Conservation (phyloP, 2,329 filamentous ascomycete genomes). For the Epichloe coenophiala region DNA sequence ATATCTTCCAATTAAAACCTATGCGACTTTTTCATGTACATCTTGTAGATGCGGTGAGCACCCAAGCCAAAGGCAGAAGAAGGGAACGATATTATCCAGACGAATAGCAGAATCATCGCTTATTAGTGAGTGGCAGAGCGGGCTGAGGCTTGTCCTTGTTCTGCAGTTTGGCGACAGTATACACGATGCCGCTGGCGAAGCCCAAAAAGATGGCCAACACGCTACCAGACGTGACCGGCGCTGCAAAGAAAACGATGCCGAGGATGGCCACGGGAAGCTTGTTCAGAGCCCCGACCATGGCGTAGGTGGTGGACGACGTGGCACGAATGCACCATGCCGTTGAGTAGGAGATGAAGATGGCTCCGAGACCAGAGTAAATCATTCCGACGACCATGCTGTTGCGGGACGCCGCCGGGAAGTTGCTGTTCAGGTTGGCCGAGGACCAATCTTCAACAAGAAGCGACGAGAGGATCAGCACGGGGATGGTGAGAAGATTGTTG, state of each 20-base stretch:
- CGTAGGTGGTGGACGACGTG: conserved; percentile 94
- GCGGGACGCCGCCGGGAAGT: conserved; percentile 72
- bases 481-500: conserved; percentile 96
- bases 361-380: conserved; percentile 83
- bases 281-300: conserved; percentile 96
- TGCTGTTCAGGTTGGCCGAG: conserved; percentile 62
- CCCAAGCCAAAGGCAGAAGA: background rate
- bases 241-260: conserved; percentile 89
- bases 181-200: conserved; percentile 85
- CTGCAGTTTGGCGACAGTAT: conserved; percentile 32
- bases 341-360: conserved; percentile 98
- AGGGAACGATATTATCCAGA: background rate
- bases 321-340: conserved; percentile 98
- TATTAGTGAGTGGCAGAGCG: conserved; percentile 2
- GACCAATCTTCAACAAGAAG: conserved; percentile 90
- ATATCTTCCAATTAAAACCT: background rate
- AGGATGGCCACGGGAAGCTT: conserved; percentile 92
- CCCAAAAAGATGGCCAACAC: conserved; percentile 84
- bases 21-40: background rate
- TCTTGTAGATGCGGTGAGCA: background rate
- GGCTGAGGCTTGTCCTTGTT: conserved; percentile 3
- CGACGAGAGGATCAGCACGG: conserved; percentile 71
- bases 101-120: background rate
- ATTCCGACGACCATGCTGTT: conserved; percentile 76
- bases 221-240: conserved; percentile 81